Percentiles rank a stretch among this genome's conserved stretches.
Conservation (phyloP, 83 land plant genomes). For the Picea abies region DNA sequence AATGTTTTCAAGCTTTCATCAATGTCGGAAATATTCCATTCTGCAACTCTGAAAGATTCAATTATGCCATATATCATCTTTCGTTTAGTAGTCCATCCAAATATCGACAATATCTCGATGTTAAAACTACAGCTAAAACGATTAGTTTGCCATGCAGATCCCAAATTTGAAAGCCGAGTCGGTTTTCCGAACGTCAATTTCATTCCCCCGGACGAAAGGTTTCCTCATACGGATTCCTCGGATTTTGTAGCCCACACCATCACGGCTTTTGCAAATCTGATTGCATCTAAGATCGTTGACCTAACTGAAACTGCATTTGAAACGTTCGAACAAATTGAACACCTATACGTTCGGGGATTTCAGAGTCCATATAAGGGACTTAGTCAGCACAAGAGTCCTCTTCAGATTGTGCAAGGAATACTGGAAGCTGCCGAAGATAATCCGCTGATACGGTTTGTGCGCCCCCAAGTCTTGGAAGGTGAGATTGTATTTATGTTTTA, state of each 20-base stretch:
- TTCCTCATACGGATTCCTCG: not conserved
- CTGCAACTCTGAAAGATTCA: too few species aligned
- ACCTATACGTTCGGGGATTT: not conserved
- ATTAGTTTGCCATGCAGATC: not conserved
- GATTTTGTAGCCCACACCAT: not conserved
- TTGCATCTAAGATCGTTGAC: not conserved
- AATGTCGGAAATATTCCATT: too few species aligned
- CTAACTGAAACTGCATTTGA: not conserved
- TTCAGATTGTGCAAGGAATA: not conserved
- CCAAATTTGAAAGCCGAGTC: not conserved
- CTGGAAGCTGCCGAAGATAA: not conserved
- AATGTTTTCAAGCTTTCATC: too few species aligned
- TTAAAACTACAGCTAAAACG: too few species aligned
- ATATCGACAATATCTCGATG: too few species aligned
- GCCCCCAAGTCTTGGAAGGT: not conserved
- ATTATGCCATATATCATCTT: too few species aligned
- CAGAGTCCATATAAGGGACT: not conserved
- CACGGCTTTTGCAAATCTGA: not conserved
- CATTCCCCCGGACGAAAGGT: conserved; percentile 14
- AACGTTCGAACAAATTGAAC: not conserved
- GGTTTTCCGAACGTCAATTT: not conserved
- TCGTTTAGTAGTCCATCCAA: too few species aligned
- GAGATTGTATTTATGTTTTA: not conserved
- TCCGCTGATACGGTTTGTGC: not conserved
- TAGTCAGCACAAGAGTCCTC: not conserved